Conservation (phyloP, 1,284 basidiomycete species). For the Apiotrichum gamsii region DNA sequence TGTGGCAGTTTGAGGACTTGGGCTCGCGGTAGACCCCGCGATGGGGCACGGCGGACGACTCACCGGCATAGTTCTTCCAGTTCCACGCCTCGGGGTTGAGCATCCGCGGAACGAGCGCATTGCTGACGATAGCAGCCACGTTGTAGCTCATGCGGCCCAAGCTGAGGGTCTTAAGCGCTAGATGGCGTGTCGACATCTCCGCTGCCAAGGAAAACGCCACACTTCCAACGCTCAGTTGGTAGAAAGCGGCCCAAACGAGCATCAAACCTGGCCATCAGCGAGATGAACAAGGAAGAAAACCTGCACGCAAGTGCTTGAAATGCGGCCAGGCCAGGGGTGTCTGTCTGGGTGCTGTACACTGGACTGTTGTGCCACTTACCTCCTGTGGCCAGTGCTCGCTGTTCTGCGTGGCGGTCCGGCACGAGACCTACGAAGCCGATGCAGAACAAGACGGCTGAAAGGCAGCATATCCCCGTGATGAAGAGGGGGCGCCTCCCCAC, state of each 20-base stretch:
- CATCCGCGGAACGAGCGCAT: slow-evolving; percentile 47
- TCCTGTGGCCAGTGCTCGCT: slow-evolving; percentile 2
- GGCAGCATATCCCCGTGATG: slow-evolving; percentile 42
- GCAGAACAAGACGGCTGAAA: slow-evolving; percentile 45
- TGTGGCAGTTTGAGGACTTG: too few species aligned
- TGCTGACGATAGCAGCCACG: slow-evolving; percentile 45
- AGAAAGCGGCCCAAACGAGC: slow-evolving; percentile 7
- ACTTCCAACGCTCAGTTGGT: background rate
- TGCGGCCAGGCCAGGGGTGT: background rate
- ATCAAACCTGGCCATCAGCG: too few species aligned
- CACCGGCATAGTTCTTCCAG: too few species aligned
- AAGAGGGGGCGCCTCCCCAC: slow-evolving; percentile 46
- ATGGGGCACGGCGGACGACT: too few species aligned
- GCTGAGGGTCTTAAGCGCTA: slow-evolving; percentile 52
- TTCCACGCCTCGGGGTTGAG: slow-evolving; percentile 48
- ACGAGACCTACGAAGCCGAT: slow-evolving; percentile 16
- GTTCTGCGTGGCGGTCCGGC: background rate
- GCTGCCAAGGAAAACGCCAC: slow-evolving; percentile 44
- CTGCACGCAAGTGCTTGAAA: slow-evolving; percentile 7
- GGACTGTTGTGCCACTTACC: too few species aligned
- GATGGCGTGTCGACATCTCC: slow-evolving; percentile 49
- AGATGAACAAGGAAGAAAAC: slow-evolving; percentile 5
- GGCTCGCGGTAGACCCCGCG: too few species aligned
- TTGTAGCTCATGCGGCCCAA: slow-evolving; percentile 47
- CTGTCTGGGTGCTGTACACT: slow-evolving; percentile 38